Conservation (phyloP, 2,329 filamentous ascomycete species). For the Fusarium zealandicum region DNA sequence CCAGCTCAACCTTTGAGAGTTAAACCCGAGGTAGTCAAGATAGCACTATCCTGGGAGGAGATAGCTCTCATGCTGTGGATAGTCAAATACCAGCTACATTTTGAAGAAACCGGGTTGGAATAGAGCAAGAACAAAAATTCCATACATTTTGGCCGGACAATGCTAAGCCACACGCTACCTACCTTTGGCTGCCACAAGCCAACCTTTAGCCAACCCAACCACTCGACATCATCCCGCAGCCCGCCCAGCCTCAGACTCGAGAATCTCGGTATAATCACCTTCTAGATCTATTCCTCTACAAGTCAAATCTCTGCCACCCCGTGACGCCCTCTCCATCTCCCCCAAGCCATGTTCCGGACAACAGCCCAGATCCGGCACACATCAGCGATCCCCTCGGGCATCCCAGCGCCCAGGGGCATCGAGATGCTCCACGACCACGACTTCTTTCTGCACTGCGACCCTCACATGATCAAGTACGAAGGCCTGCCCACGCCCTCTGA, state of each 20-base stretch:
- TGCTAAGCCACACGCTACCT: conserved; percentile 1
- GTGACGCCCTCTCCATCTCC: not conserved
- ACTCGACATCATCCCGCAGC: not conserved
- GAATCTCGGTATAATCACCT: not conserved
- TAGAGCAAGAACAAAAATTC: not conserved
- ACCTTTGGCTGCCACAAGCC: conserved; percentile 5
- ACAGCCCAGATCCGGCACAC: conserved; percentile 52
- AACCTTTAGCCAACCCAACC: not conserved
- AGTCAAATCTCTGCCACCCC: not conserved
- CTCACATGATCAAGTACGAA: conserved; percentile 57
- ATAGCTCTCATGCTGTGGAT: not conserved
- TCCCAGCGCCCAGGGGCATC: conserved; percentile 48
- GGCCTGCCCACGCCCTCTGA: conserved; percentile 43
- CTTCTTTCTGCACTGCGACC: conserved; percentile 61
- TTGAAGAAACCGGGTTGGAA: not conserved
- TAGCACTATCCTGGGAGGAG: not conserved
- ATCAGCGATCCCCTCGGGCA: conserved; percentile 52
- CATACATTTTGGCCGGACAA: not conserved
- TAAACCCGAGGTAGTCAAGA: too few species aligned
- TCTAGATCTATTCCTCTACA: too few species aligned
- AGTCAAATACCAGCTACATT: not conserved
- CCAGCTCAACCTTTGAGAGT: too few species aligned
- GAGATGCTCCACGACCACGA: conserved; percentile 59
- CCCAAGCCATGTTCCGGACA: conserved; percentile 52
- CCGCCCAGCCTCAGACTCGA: not conserved